Evolutionary conservation across 805 yeast genomes (phyloP), one percentile per base, ranked within the genome.

Genomic region (Myxozyma mucilagina): DNA sequence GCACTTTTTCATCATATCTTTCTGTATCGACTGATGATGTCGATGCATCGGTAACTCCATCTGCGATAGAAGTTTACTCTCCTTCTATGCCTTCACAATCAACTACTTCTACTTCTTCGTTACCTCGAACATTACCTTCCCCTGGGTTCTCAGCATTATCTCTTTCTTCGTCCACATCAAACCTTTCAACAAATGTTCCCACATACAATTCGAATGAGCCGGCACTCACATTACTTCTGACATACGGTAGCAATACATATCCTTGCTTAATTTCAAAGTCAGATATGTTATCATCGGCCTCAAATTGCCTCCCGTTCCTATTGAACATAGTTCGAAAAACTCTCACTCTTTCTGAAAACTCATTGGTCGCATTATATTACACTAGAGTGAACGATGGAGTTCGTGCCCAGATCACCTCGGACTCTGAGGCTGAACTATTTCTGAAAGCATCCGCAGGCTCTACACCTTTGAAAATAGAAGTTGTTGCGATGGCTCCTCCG

Each of bases 321-420:
- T 59, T 54, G 9, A 45, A 35, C 18, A 38, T 63, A 6, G 60
- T 60, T 44, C 60, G 66, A 18, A 47, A 41, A 3, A 32, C 54
- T 3, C 48, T 61, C 16, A 13, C 49, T 41, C 51, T 61, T 16
- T 48, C 56, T 1, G 61, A 61, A 4, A 41, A 52, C 53, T 39
- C 59, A 7, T 56, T 53, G 4, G 52, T 59, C n/a, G 57, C 53
- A 14, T 34, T 60, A 14, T 60, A 60, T 48, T 60, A 51, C 35
- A 20, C 39, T 34, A 47, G 54, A 34, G 32, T 3, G 34, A 42
- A 50, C 14, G 47, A 41, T 34, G 55, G 38, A 34, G 52, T 51
- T 24, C 55, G 61, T 3, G 31, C 47, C 14, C 64, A 55, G 38
- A 56, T 60, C 42, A 32, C 58, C 5, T 56, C 64, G 8, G 60